These are phyloP conservation scores for Hyphopichia wangnamkhiaoensis DNA, from an alignment of 1,139 yeast genomes.

Conservation along the genomic window DNA sequence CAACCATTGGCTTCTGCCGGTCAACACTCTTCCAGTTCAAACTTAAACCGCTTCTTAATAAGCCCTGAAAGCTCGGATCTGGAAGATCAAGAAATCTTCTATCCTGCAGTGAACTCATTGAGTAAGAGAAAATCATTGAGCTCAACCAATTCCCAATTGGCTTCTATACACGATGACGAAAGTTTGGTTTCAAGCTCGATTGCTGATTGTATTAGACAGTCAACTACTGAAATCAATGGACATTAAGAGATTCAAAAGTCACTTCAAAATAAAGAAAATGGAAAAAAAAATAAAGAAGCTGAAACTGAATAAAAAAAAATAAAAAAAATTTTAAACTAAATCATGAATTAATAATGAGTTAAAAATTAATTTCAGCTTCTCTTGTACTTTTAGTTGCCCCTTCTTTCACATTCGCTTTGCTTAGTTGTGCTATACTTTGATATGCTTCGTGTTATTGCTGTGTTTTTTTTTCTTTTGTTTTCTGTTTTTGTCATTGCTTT, in stretches of 20 bases:
- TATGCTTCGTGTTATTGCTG: no score
- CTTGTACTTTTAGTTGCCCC: no score
- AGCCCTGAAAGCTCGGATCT: slow-evolving; percentile 32
- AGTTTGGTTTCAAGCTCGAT: slow-evolving; percentile 41
- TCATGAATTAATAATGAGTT: no score
- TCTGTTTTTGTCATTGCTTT: no score
- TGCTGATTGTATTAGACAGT: slow-evolving; percentile 42
- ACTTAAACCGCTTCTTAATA: slow-evolving; percentile 25
- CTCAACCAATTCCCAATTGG: slow-evolving; percentile 17
- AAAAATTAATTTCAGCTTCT: no score
- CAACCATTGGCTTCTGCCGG: not conserved
- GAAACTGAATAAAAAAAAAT: no score
- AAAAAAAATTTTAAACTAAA: no score
- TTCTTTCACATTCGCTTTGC: no score
- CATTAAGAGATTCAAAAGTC: slow-evolving; percentile 17
- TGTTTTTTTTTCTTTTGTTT: no score
- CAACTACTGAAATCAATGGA: slow-evolving; percentile 40
- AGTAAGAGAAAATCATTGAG: slow-evolving; percentile 32
- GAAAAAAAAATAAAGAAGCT: no score
- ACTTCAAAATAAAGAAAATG: no score
- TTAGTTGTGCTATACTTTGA: no score
- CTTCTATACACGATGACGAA: slow-evolving; percentile 21
- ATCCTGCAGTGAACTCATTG: slow-evolving; percentile 17
- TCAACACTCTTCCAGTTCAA: slow-evolving; percentile 8
- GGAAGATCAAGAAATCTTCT: slow-evolving; percentile 16